phyloP scores from a whole-genome alignment of 148 eudicot species.

The Fagopyrum tataricum region DNA sequence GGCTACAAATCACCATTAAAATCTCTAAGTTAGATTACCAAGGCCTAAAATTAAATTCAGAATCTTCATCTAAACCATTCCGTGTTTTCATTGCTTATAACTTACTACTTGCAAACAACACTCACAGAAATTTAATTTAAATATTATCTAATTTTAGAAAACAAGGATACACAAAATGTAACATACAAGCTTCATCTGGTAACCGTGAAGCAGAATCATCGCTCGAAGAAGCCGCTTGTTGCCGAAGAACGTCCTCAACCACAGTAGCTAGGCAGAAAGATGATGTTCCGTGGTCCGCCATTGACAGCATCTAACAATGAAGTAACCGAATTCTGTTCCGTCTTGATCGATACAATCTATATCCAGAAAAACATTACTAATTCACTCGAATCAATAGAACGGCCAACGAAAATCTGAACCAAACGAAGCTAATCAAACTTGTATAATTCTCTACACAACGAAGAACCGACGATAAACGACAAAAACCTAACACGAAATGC shows the following conservation, averaged over 20 bases:
- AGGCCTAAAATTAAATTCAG: no score
- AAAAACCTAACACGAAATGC: background rate
- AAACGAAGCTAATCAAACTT: background rate
- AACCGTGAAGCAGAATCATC: conserved; percentile 64
- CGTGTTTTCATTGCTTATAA: background rate
- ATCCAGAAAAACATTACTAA: background rate
- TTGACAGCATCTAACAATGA: conserved; percentile 28
- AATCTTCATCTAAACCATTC: conserved; percentile 10
- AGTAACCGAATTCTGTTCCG: conserved; percentile 16
- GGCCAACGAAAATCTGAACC: background rate
- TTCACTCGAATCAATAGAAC: background rate
- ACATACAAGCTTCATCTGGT: conserved; percentile 74
- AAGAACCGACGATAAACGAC: background rate
- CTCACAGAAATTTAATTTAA: no score
- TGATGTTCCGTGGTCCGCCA: conserved; percentile 44
- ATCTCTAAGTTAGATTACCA: background rate
- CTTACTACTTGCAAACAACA: no score
- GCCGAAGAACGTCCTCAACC: conserved; percentile 66
- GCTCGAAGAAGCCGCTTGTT: conserved; percentile 40
- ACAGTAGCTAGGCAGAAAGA: conserved; percentile 48
- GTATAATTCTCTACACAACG: background rate
- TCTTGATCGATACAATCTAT: background rate
- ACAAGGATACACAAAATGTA: conserved; percentile 4
- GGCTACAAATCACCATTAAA: conserved; percentile 35
- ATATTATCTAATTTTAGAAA: background rate